phyloP scores from a whole-genome alignment of 192 early-diverging fungal genomes.

The Coemansia umbellata region DNA sequence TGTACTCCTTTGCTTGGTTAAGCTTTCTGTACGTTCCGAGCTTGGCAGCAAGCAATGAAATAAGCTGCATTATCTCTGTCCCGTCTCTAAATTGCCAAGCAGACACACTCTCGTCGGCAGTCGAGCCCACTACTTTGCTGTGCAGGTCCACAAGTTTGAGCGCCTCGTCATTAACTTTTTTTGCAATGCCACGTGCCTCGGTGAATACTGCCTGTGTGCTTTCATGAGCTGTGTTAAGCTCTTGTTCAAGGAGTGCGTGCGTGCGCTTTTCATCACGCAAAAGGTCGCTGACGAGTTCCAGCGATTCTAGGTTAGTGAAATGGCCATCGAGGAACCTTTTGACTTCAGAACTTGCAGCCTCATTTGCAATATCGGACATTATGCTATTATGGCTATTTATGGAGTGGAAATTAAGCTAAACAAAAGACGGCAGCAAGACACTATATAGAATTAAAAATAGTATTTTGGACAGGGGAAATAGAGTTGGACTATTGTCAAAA shows the following conservation, averaged over 20 bases:
- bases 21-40: conserved; percentile 27
- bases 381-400: too few relatives aligned
- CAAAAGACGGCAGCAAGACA: background rate
- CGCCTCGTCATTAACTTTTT: conserved; percentile 10
- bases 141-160: conserved; percentile 32
- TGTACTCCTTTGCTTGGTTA: conserved; percentile 25
- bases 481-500: background rate
- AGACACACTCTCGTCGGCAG: conserved; percentile 21
- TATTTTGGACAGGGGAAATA: background rate
- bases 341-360: conserved; percentile 2
- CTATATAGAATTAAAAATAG: background rate
- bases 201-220: conserved; percentile 1
- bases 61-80: conserved; percentile 34
- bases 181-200: conserved; percentile 13
- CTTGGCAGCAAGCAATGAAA: conserved; percentile 20
- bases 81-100: conserved; percentile 45
- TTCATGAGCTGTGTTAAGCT: conserved; percentile 7
- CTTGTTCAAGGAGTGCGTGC: conserved; percentile 19
- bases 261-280: conserved; percentile 35
- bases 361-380: conserved; percentile 7
- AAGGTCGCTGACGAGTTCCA: conserved; percentile 34
- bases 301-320: conserved; percentile 41
- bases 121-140: conserved; percentile 25
- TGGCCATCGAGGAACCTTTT: conserved; percentile 36
- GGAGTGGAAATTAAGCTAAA: too few relatives aligned